phyloP scores from a whole-genome alignment of 352 stramenopile species.

The Achlya hypogyna region DNA sequence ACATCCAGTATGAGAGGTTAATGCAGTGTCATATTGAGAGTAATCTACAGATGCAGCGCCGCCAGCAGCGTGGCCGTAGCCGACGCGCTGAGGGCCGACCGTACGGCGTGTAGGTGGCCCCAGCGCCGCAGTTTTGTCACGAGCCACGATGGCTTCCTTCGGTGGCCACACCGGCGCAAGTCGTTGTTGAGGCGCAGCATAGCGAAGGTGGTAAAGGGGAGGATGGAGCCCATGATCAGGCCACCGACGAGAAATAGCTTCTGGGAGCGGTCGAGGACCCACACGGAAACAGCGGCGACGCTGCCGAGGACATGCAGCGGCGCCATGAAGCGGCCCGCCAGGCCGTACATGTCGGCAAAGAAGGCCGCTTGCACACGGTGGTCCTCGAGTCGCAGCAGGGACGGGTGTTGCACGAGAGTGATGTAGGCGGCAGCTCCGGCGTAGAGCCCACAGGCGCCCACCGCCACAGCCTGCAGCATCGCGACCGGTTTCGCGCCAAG shows the following conservation, averaged over 20 bases:
- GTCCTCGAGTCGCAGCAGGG: constrained; percentile 46
- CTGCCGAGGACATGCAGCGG: constrained; percentile 48
- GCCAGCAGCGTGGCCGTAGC: constrained; percentile 56
- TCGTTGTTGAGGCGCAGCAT: constrained; percentile 61
- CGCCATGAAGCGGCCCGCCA: constrained; percentile 52
- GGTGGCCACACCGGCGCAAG: constrained; percentile 33
- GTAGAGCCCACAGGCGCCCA: too few species aligned
- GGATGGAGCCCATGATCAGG: constrained; percentile 40
- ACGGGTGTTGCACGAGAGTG: constrained; percentile 59
- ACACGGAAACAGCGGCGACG: constrained; percentile 37
- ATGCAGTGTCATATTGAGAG: not conserved
- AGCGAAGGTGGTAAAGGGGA: constrained; percentile 54
- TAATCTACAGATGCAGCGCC: constrained; percentile 37
- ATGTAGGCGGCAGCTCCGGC: constrained; percentile 33
- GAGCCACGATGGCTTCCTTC: constrained; percentile 37
- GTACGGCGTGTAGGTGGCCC: constrained; percentile 45
- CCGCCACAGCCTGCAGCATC: too few species aligned
- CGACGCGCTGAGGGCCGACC: constrained; percentile 37
- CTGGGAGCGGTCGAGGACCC: constrained; percentile 30
- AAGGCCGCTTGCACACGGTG: constrained; percentile 56
- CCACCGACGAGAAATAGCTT: constrained; percentile 23
- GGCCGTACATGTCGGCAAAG: constrained; percentile 74
- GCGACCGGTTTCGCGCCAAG: too few species aligned
- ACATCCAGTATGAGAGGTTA: not conserved
- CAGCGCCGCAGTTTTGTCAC: constrained; percentile 42